Conservation (phyloP, 2,329 filamentous ascomycete species). For the Neocatenulostroma microsporum region DNA sequence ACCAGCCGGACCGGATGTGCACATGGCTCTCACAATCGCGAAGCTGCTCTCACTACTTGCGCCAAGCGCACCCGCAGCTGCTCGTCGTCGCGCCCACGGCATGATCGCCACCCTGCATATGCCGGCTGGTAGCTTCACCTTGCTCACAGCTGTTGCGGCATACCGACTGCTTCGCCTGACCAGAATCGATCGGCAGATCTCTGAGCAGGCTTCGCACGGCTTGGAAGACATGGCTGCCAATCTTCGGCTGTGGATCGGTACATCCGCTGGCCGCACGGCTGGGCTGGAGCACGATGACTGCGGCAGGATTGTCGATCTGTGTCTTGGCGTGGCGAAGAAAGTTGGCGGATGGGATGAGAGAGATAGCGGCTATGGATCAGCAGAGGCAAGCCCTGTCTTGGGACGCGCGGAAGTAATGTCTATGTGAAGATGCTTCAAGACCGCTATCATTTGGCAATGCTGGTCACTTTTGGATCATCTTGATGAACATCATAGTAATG, state of each 20-base stretch:
- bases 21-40: constrained; percentile 51
- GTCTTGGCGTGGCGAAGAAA: constrained; percentile 36
- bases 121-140: constrained; percentile 32
- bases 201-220: constrained; percentile 29
- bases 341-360: constrained; percentile 30
- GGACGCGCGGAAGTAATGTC: neutral
- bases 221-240: constrained; percentile 38
- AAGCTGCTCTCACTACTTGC: constrained; percentile 47
- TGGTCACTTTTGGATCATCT: too few species aligned
- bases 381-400: constrained; percentile 13
- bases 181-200: constrained; percentile 18
- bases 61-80: constrained; percentile 18
- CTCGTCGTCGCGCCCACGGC: constrained; percentile 32
- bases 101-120: constrained; percentile 36
- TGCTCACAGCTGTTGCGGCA: constrained; percentile 41
- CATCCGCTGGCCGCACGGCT: constrained; percentile 33
- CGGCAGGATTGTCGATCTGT: constrained; percentile 33
- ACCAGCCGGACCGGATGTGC: constrained; percentile 50
- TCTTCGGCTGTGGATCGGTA: constrained; percentile 41
- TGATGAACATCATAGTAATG: too few species aligned
- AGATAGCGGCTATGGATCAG: constrained; percentile 23
- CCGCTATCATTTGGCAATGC: too few species aligned
- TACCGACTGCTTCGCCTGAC: constrained; percentile 36
- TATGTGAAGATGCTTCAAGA: too few species aligned
- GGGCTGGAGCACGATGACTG: constrained; percentile 34